Percentiles rank a stretch among this genome's conserved stretches.
phyloP scores from a whole-genome alignment of 306 rosid species.

The Rosa persica region DNA sequence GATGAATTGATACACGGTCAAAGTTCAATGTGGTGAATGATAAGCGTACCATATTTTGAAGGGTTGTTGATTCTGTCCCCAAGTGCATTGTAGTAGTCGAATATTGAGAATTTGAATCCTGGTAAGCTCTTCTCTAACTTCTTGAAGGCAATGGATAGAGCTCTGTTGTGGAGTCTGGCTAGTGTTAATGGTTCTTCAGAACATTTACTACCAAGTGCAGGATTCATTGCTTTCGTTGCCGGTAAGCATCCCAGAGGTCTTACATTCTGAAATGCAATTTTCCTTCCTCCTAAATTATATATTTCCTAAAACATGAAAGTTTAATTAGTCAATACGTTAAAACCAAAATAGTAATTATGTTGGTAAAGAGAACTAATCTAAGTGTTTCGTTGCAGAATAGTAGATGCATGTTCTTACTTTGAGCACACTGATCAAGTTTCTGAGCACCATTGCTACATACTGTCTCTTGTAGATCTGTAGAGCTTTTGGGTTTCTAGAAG shows the following conservation, averaged over 20 bases:
- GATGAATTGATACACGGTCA: no score
- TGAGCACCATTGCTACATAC: background rate
- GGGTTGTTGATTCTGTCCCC: constrained; percentile 32
- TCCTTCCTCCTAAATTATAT: constrained; percentile 1
- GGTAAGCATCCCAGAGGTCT: constrained; percentile 36
- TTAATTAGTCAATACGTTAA: no score
- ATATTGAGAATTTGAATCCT: constrained; percentile 50
- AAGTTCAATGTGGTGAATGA: background rate
- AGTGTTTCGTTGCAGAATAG: no score
- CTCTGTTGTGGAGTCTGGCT: constrained; percentile 34
- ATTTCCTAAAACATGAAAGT: background rate
- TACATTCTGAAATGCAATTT: background rate
- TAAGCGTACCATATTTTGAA: constrained; percentile 48
- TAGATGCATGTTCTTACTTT: background rate
- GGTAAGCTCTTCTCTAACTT: constrained; percentile 32
- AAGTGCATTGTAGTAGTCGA: constrained; percentile 10
- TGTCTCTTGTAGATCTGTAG: no score
- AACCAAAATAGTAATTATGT: no score
- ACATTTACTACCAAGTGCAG: constrained; percentile 27
- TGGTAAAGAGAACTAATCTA: no score
- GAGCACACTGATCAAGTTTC: background rate
- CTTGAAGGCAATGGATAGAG: constrained; percentile 29
- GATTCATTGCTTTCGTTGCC: background rate
- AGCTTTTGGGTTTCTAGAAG: no score
- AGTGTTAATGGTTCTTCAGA: constrained; percentile 26